Evolutionary conservation across 768 basidiomycete genomes (phyloP).

Genomic region (Podaxis pistillaris): DNA sequence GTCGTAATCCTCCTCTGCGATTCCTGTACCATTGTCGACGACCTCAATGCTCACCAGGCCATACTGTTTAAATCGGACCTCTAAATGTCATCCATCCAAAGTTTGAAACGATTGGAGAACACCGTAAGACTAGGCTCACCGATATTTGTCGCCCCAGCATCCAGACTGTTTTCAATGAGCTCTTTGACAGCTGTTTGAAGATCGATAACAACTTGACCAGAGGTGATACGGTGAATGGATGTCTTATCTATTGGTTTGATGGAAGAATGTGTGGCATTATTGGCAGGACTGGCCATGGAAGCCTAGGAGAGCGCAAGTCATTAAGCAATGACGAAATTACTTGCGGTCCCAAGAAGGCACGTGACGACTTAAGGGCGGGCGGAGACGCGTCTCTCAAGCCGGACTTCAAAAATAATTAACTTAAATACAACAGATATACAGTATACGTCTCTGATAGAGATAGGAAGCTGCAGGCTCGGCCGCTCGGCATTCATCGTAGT

Average conservation of each 20-base stretch:
- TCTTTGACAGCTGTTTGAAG: slow-evolving; percentile 95
- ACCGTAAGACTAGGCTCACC: slow-evolving; percentile 44
- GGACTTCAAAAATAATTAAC: background rate
- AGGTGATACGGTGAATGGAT: slow-evolving; percentile 86
- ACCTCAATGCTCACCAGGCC: slow-evolving; percentile 85
- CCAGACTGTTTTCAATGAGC: slow-evolving; percentile 92
- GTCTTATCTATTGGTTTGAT: slow-evolving; percentile 68
- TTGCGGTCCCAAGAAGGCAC: background rate
- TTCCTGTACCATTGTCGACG: slow-evolving; percentile 89
- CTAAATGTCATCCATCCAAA: slow-evolving; percentile 36
- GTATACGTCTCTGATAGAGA: no score
- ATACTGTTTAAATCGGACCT: slow-evolving; percentile 87
- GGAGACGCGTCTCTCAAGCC: background rate
- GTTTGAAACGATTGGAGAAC: background rate
- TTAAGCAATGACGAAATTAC: no score
- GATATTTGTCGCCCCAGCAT: slow-evolving; percentile 85
- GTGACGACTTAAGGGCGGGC: background rate
- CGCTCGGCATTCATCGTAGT: no score
- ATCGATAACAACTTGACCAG: slow-evolving; percentile 94
- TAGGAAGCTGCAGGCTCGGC: no score
- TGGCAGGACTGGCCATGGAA: background rate
- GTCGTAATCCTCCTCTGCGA: slow-evolving; percentile 73
- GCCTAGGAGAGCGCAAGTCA: background rate
- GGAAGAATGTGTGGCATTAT: background rate
- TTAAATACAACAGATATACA: no score